A percentile compares a stretch with the other conserved stretches of the same genome.
These are phyloP conservation scores for Microdochium bolleyi DNA, from an alignment of 2,329 filamentous ascomycete species.

Conservation along the genomic window DNA sequence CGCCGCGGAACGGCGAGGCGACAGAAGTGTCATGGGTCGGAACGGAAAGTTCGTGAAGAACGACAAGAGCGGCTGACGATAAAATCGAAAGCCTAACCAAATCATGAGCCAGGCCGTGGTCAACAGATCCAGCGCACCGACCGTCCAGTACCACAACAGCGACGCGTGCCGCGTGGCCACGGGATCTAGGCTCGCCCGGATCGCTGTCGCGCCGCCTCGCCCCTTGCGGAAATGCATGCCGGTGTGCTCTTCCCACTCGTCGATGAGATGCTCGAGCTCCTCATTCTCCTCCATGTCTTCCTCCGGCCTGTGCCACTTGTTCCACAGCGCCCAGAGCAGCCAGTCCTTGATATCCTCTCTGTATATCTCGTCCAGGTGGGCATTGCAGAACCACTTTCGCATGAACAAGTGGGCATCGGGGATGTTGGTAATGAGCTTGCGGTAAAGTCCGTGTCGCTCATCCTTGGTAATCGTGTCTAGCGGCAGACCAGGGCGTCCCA, in stretches of 20 bases:
- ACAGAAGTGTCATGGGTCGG: constrained; percentile 5
- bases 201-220: constrained; percentile 7
- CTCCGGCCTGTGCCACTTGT: background rate
- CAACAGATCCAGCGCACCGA: constrained; percentile 5
- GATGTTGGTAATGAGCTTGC: background rate
- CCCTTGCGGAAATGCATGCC: constrained; percentile 3
- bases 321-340: constrained; percentile 11
- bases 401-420: constrained; percentile 8
- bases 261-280: constrained; percentile 8
- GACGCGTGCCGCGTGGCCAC: constrained; percentile 7
- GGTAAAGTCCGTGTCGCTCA: constrained; percentile 5
- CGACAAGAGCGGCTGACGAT: constrained; percentile 8
- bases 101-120: constrained; percentile 1
- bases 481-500: constrained; percentile 5
- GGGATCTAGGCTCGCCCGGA: constrained; percentile 9
- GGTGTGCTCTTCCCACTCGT: constrained; percentile 1
- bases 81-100: constrained; percentile 8
- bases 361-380: constrained; percentile 9
- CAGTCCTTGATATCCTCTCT: constrained; percentile 12
- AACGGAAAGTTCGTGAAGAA: constrained; percentile 11
- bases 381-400: constrained; percentile 8
- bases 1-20: constrained; percentile 1
- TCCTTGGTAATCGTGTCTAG: constrained; percentile 3
- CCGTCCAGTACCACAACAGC: constrained; percentile 5
- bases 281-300: constrained; percentile 6